Evolutionary conservation across 2,329 filamentous ascomycete species (phyloP).

Genomic region (Sporothrix schenckii): DNA sequence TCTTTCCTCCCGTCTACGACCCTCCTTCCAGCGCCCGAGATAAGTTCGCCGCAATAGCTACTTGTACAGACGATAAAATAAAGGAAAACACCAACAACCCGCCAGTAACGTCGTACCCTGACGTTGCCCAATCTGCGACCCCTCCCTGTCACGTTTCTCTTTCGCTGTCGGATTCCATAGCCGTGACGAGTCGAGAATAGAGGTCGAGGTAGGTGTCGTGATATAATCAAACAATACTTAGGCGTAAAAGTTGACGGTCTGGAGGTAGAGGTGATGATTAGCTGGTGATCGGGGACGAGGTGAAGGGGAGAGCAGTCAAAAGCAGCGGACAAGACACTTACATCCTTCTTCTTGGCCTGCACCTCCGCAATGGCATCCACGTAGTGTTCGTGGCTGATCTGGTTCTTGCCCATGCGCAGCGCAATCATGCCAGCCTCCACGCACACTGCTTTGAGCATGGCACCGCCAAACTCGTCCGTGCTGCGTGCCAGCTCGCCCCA

Average conservation of each 20-base stretch:
- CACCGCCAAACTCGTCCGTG: conserved; percentile 97
- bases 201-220: background rate
- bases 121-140: background rate
- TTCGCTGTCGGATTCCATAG: background rate
- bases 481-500: conserved; percentile 92
- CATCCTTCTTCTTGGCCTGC: conserved; percentile 92
- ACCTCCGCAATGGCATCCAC: conserved; percentile 98
- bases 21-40: background rate
- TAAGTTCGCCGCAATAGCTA: conserved; percentile 10
- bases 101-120: no score
- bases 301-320: background rate
- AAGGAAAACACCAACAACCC: background rate
- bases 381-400: conserved; percentile 97
- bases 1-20: background rate
- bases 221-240: conserved; percentile 40
- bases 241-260: conserved; percentile 63
- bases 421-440: conserved; percentile 99
- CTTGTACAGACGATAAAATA: conserved; percentile 26
- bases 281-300: conserved; percentile 28
- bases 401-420: conserved; percentile 87
- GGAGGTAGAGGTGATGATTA: conserved; percentile 36
- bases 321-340: conserved; percentile 45
- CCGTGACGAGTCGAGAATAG: background rate
- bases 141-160: background rate
- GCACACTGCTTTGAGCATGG: conserved; percentile 96